Evolutionary conservation across 2,329 filamentous ascomycete genomes (phyloP).

Genomic region (Calonectria pauciramosa): DNA sequence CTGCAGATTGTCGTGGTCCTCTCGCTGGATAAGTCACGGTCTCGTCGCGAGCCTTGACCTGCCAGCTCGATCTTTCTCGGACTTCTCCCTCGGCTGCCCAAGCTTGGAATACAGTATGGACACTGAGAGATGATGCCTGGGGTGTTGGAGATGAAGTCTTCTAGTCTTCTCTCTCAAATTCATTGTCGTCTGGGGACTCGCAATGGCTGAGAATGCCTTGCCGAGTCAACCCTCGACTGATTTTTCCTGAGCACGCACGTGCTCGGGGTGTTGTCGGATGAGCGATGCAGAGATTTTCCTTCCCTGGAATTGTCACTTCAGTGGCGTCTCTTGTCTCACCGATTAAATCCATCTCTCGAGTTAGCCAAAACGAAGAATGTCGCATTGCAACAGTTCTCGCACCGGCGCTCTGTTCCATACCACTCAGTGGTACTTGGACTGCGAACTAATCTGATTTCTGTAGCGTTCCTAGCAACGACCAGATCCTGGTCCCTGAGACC

Average conservation of each 20-base stretch:
- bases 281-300: constrained; percentile 54
- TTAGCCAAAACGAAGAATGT: constrained; percentile 92
- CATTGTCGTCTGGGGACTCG: constrained; percentile 69
- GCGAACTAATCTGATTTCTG: constrained; percentile 81
- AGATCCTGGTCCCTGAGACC: constrained; percentile 98
- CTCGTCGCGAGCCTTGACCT: constrained; percentile 51
- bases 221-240: constrained; percentile 48
- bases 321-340: constrained; percentile 67
- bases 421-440: constrained; percentile 70
- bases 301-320: background rate
- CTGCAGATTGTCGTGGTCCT: constrained; percentile 86
- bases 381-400: constrained; percentile 92
- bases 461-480: constrained; percentile 92
- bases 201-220: constrained; percentile 46
- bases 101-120: constrained; percentile 62
- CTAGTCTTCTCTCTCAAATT: constrained; percentile 80
- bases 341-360: constrained; percentile 86
- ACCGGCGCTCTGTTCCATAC: constrained; percentile 81
- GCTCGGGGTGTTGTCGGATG: constrained; percentile 83
- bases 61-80: constrained; percentile 86
- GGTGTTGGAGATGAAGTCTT: constrained; percentile 85
- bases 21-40: constrained; percentile 74
- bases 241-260: constrained; percentile 55
- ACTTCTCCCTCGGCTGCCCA: constrained; percentile 69
- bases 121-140: constrained; percentile 72